Evolutionary conservation across 768 basidiomycete species (phyloP).

Genomic region (Tremella mesenterica): DNA sequence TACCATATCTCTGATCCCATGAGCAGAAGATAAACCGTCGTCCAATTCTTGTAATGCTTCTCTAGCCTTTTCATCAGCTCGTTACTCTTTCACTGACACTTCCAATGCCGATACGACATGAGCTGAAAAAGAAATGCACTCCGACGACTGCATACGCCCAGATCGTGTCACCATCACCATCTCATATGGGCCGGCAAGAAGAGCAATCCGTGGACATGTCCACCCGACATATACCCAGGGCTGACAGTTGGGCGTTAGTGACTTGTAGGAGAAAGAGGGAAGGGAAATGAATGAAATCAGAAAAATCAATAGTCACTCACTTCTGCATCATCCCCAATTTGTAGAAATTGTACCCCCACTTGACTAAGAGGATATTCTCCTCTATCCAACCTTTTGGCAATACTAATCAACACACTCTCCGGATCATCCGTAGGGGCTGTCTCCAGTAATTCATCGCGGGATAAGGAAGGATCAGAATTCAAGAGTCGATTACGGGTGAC

Average conservation of each 20-base stretch:
- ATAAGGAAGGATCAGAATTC: conserved; percentile 1
- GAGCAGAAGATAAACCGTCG: conserved; percentile 49
- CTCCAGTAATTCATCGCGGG: conserved; percentile 18
- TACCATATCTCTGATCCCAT: conserved; percentile 56
- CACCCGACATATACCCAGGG: no score
- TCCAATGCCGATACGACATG: no score
- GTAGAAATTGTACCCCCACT: conserved; percentile 64
- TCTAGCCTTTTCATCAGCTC: no score
- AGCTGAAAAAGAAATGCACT: no score
- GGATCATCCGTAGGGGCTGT: conserved; percentile 48
- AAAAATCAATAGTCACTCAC: conserved; percentile 10
- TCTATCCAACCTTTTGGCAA: conserved; percentile 48
- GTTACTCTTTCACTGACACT: no score
- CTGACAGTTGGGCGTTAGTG: no score
- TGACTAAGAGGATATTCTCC: conserved; percentile 53
- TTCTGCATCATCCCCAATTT: conserved; percentile 51
- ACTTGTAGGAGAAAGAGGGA: no score
- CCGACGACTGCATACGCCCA: no score
- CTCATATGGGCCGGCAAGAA: no score
- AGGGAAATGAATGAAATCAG: no score
- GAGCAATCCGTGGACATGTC: no score
- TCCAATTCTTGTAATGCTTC: conserved; percentile 54
- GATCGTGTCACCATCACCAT: no score
- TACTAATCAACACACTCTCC: conserved; percentile 44
- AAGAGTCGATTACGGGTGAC: conserved; percentile 8